phyloP scores from a whole-genome alignment of 441 rosid genomes.

The Pelargonium cotyledonis region DNA sequence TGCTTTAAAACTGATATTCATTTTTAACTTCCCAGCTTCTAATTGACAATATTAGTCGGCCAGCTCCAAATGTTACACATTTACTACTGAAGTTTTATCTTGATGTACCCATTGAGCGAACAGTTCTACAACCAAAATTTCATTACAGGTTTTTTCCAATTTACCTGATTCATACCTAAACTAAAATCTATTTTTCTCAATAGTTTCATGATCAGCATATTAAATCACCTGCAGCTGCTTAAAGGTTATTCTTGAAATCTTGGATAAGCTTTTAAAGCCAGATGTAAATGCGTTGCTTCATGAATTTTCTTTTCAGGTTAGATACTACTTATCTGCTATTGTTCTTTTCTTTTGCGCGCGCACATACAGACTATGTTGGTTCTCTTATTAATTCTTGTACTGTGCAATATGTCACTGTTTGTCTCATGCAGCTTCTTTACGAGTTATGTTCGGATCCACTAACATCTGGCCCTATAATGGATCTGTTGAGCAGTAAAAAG shows the following conservation, averaged over 20 bases:
- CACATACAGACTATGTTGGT: not conserved
- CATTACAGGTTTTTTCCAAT: constrained; percentile 66
- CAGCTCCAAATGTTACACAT: constrained; percentile 90
- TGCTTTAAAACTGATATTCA: constrained; percentile 1
- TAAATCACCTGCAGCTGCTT: constrained; percentile 58
- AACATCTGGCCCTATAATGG: constrained; percentile 81
- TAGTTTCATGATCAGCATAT: constrained; percentile 11
- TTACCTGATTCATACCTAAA: constrained; percentile 2
- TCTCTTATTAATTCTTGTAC: not conserved
- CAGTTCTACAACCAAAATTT: constrained; percentile 87
- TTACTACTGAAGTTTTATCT: constrained; percentile 88
- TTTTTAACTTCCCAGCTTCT: constrained; percentile 54
- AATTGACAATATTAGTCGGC: constrained; percentile 73
- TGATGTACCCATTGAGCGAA: constrained; percentile 67
- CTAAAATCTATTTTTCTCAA: not conserved
- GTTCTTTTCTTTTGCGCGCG: not conserved
- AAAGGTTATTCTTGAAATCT: constrained; percentile 84
- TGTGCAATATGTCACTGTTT: constrained; percentile 12
- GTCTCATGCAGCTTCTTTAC: constrained; percentile 62
- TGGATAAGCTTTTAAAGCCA: constrained; percentile 74
- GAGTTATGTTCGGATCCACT: constrained; percentile 83
- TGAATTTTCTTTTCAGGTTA: constrained; percentile 94
- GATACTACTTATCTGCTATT: constrained; percentile 11
- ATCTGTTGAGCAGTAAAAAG: constrained; percentile 71
- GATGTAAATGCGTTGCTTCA: constrained; percentile 74